Evolutionary conservation across 805 yeast genomes (phyloP), one percentile per base, ranked within the genome.

Genomic region (Candida nonsorbophila): DNA sequence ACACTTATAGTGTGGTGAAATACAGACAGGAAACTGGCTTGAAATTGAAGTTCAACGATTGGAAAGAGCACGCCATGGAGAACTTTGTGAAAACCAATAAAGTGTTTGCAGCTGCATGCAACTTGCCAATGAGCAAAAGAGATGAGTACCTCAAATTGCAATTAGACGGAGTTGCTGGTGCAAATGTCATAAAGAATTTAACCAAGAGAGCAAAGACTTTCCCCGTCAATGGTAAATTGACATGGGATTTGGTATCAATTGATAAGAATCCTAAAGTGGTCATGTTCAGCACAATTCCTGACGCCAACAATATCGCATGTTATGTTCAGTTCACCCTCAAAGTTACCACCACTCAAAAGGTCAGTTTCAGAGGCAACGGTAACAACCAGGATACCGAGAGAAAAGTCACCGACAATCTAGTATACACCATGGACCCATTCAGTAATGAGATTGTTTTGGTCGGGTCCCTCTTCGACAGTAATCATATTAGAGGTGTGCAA

Each of bases 11-110:
- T 36, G 63, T 70, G 4, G 67, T 63, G 32, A 65, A 65, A 39
- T 72, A 56, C 45, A 69, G 61, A 53, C 48, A 54, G 24, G 71
- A 64, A 28, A 58, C 68, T 20, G 54, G 55, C 21, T 49, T 56
- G 35, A 55, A 54, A 16, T 73, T 77, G 21, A 49, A 71, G 33
- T 81, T 77, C 53, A 84, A 88, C 18, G 72, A 77, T 36, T 88
- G 95, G 95, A 84, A 84, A 53, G 90, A 86, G 55, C 70, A 69
- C 17, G 94, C 94, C 6, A 77, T 88, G 43, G 85, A 85, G 42
- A 66, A 65, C 28, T 87, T 77, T 53, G 82, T 81, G 16, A 73
- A 74, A 33, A 80, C 84, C n/a, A 86, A 88, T 58, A 77, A 78
- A 46, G 78, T 86, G 3, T 88, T 88, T 63, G 90, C 94, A 3